Evolutionary conservation across 345 rosid species (phyloP), one percentile per base, ranked within the genome.

Genomic region (Linum tenue): DNA sequence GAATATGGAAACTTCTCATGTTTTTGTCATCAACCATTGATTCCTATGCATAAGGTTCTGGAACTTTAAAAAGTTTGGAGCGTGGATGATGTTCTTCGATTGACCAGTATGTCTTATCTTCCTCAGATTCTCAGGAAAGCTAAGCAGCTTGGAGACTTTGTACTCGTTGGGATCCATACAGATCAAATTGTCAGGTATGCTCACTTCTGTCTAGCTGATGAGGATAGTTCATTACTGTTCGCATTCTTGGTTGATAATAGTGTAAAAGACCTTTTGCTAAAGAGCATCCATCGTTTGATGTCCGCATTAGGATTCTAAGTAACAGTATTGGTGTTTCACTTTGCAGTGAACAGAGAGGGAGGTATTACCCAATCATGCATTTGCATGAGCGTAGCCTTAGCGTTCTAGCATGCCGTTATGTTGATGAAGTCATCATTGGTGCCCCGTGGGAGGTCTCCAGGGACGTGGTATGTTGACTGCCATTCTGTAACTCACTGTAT

Each of bases 341-440:
- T 15, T 76, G 75, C 84, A 92, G 98, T 67, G 95, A 83, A 73
- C 83, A 83, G 66, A 81, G 94, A 72, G 97, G 97, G 59, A 72
- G 69, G 42, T 77, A 75, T 71, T 80, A 78, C 67, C 98, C 96
- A 56, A 84, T 92, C 68, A 89, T 92, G 98, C 83, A 87, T 80
- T 85, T 92, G 48, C 96, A 89, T 74, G 98, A 92, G 69, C 87
- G 98, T 55, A 83, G 90, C 58, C 85, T 92, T 62, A 87, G 97
- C 60, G 97, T 89, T 60, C 73, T 92, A 73, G 97, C 92, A 58
- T 92, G 96, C 66, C 94, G 94, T 64, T 92, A 87, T 76, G 98
- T 92, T 67, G 98, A 92, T 79, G 98, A 92, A 80, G 90, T 92
- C 72, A 89, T 92, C 72, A 92, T 92, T 56, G 98, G 98, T 66